These are phyloP conservation scores for Solanum raphanifolium DNA, from an alignment of 257 asterid species.

Conservation along the genomic window DNA sequence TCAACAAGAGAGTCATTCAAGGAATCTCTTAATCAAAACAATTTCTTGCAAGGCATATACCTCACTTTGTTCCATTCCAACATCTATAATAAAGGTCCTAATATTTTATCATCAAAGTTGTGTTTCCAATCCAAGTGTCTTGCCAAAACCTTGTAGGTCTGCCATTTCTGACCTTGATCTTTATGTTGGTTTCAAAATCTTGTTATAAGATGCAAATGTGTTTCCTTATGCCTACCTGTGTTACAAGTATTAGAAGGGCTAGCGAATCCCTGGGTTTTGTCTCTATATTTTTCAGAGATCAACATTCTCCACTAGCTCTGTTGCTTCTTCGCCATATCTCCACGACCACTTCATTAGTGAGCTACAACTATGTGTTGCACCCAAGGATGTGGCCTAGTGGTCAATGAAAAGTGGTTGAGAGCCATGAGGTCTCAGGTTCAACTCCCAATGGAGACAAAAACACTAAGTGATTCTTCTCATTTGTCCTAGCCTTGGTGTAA, in stretches of 20 bases:
- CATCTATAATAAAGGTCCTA: background rate
- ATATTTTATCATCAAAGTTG: background rate
- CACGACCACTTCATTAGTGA: background rate
- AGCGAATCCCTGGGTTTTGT: background rate
- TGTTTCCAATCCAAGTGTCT: background rate
- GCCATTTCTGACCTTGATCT: background rate
- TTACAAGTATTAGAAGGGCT: background rate
- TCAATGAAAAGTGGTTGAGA: background rate
- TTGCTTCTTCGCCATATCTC: background rate
- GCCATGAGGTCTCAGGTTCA: no score
- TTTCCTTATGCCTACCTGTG: background rate
- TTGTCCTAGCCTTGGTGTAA: background rate
- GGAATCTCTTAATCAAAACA: background rate
- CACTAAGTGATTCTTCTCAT: background rate
- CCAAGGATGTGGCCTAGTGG: background rate
- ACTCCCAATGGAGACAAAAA: background rate
- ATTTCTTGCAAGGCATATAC: background rate
- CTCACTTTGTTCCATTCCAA: background rate
- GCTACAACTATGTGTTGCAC: background rate
- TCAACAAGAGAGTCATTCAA: background rate
- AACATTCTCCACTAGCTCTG: background rate
- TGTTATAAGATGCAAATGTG: background rate
- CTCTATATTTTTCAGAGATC: background rate
- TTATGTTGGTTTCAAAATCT: background rate
- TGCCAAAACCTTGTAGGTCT: background rate